Conservation (phyloP, 306 rosid genomes). For the Comarum palustre region DNA sequence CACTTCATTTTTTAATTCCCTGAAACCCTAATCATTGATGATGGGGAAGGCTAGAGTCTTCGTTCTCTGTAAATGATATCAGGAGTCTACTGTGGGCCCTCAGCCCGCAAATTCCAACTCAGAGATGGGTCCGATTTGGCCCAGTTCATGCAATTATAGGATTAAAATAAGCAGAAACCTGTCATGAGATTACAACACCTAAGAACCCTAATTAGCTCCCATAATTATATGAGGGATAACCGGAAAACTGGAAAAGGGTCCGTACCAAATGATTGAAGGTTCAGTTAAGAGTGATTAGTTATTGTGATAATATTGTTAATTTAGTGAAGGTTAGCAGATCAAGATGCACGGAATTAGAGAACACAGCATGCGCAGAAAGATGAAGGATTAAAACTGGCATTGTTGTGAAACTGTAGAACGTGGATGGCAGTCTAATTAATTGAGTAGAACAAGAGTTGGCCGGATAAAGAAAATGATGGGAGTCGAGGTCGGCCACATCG, state of each 20-base stretch:
- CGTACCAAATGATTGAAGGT: slow-evolving; percentile 42
- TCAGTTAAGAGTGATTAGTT: slow-evolving; percentile 28
- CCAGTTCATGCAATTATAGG: slow-evolving; percentile 40
- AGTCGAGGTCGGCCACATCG: slow-evolving; percentile 56
- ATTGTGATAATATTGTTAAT: slow-evolving; percentile 29
- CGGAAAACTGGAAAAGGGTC: slow-evolving; percentile 14
- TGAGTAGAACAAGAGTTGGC: slow-evolving; percentile 33
- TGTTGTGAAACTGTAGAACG: slow-evolving; percentile 45
- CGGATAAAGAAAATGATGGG: slow-evolving; percentile 24
- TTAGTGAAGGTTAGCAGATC: neutral
- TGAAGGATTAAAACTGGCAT: slow-evolving; percentile 33
- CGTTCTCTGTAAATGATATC: slow-evolving; percentile 51
- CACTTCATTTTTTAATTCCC: slow-evolving; percentile 47
- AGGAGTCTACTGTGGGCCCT: slow-evolving; percentile 52
- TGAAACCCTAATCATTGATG: slow-evolving; percentile 36
- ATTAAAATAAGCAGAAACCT: slow-evolving; percentile 20
- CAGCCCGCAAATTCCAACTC: slow-evolving; percentile 56
- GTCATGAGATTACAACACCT: neutral
- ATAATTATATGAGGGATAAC: slow-evolving; percentile 1
- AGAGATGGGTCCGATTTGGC: slow-evolving; percentile 40
- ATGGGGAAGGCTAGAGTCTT: slow-evolving; percentile 31
- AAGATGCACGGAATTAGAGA: neutral
- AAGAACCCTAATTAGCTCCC: neutral
- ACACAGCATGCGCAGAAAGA: neutral
- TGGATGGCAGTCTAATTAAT: slow-evolving; percentile 46